Conservation (phyloP, 1,284 basidiomycete species). For the Taiwanofungus camphoratus region DNA sequence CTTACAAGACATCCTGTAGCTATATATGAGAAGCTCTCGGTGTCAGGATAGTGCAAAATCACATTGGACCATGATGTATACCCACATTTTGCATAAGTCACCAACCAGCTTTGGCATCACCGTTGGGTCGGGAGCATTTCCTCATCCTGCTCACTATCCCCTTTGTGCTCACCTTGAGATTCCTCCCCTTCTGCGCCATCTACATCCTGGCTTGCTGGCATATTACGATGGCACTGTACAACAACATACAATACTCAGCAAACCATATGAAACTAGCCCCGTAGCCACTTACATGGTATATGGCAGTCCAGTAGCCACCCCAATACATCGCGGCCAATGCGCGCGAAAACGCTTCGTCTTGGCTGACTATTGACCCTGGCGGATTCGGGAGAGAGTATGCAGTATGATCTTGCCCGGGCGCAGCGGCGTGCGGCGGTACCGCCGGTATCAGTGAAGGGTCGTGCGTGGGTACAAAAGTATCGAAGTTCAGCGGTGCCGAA, state of each 20-base stretch:
- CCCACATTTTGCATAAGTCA: slow-evolving; percentile 1
- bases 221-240: slow-evolving; percentile 15
- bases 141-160: slow-evolving; percentile 26
- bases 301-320: slow-evolving; percentile 78
- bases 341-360: slow-evolving; percentile 69
- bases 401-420: slow-evolving; percentile 16
- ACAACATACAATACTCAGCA: background rate
- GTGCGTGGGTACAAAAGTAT: slow-evolving; percentile 62
- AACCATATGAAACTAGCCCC: background rate
- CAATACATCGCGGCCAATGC: slow-evolving; percentile 76
- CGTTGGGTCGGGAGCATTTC: slow-evolving; percentile 26
- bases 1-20: too few relatives aligned
- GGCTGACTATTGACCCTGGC: slow-evolving; percentile 39
- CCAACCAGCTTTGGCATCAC: slow-evolving; percentile 5
- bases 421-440: slow-evolving; percentile 18
- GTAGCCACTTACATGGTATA: slow-evolving; percentile 54
- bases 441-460: slow-evolving; percentile 51
- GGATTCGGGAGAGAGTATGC: slow-evolving; percentile 24
- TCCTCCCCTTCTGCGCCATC: slow-evolving; percentile 10
- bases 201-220: slow-evolving; percentile 4
- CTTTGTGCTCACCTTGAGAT: slow-evolving; percentile 21
- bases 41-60: too few relatives aligned
- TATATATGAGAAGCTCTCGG: too few relatives aligned
- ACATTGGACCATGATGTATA: too few relatives aligned
- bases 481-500: slow-evolving; percentile 60